These are phyloP conservation scores for Colletotrichum sp. DNA, from an alignment of 2,329 filamentous ascomycete species.

Conservation along the genomic window DNA sequence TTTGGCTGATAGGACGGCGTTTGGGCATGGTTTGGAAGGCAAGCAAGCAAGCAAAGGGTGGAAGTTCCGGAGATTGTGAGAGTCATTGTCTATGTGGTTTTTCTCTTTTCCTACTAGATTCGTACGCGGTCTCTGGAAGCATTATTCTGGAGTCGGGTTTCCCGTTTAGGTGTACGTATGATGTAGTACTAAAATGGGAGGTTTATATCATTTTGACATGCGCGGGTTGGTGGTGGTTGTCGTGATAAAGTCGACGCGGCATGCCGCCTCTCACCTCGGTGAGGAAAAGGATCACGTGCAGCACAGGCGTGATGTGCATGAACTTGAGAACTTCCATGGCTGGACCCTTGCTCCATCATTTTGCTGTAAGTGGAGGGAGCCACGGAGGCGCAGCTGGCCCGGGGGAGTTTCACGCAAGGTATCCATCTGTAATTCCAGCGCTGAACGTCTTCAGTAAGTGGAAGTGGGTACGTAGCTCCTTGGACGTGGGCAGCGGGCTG, in stretches of 20 bases:
- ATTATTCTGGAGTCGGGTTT: constrained; percentile 15
- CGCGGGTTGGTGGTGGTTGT: not conserved
- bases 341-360: constrained; percentile 2
- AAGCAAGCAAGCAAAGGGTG: constrained; percentile 8
- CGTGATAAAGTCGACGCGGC: not conserved
- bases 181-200: constrained; percentile 19
- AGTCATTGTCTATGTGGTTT: not conserved
- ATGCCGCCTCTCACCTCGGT: not conserved
- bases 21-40: constrained; percentile 13
- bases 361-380: not conserved
- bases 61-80: constrained; percentile 17
- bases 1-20: constrained; percentile 13
- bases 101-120: not conserved
- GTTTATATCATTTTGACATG: not conserved
- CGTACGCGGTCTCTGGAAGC: constrained; percentile 14
- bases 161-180: constrained; percentile 12
- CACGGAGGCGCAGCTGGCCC: constrained; percentile 18
- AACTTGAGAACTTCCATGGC: constrained; percentile 10
- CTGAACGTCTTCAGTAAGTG: not conserved
- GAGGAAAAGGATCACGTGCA: constrained; percentile 1
- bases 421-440: constrained; percentile 2
- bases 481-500: not conserved
- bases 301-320: constrained; percentile 12
- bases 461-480: constrained; percentile 8
- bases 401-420: constrained; percentile 13